phyloP scores from a whole-genome alignment of 345 rosid genomes.

The Ceriops zippeliana region DNA sequence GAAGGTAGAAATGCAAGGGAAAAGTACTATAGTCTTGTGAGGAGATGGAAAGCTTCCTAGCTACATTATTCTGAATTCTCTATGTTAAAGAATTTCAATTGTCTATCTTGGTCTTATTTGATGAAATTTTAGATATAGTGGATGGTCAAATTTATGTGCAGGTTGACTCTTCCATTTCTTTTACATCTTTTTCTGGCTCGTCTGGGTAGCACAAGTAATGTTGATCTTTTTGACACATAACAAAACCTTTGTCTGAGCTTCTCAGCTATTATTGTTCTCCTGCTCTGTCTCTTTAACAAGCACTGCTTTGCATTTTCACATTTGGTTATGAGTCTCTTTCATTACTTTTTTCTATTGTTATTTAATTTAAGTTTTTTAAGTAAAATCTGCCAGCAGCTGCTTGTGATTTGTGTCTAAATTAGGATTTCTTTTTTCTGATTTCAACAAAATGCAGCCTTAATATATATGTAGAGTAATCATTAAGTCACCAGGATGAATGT shows the following conservation, averaged over 20 bases:
- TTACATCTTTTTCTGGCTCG: background rate
- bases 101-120: conserved; percentile 2
- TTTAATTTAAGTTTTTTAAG: background rate
- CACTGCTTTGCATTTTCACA: background rate
- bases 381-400: background rate
- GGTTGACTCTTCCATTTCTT: background rate
- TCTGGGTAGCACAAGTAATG: background rate
- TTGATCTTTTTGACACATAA: background rate
- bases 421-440: background rate
- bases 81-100: conserved; percentile 1
- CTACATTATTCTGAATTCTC: conserved; percentile 11
- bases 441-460: no score
- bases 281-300: background rate
- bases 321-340: background rate
- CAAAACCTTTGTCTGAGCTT: background rate
- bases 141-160: background rate
- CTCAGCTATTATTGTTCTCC: background rate
- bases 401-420: background rate
- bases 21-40: conserved; percentile 39
- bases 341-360: background rate
- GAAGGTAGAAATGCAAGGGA: conserved; percentile 42
- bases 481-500: no score
- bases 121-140: background rate
- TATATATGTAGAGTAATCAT: no score
- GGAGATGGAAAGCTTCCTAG: conserved; percentile 38